Base-by-base conservation (phyloP, 2,329 filamentous ascomycete species). In the Aureobasidium uvarum region DNA sequence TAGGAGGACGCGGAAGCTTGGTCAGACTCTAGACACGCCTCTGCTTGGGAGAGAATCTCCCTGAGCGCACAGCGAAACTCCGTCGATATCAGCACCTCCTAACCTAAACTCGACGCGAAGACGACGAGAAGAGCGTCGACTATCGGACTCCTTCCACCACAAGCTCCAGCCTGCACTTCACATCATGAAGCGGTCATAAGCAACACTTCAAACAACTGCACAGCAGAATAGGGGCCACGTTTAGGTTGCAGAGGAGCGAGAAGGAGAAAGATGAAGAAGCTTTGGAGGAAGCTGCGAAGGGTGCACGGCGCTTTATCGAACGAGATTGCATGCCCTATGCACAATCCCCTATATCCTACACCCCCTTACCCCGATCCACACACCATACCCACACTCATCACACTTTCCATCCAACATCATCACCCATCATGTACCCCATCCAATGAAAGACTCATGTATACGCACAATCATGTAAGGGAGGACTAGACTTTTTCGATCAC, bases 401-500 rank as follows among this genome's bases (percentile, higher is more conserved):
- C 31, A 25, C 39, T 33, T 20, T 18, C 56, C 36, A 55, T 31
- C 56, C 58, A 43, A 23, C 23, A 62, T 52, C 43, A 60, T 48
- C 56, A 50, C 20, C 33, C 41, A 48, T 38, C 56, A 60, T 23
- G 28, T 36, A 48, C 31, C 54, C 52, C 13, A 59, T 43, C 38
- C 41, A 43, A 60, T 38, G 39, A 55, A 33, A 66, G 43, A 45
- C 13, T 62, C 50, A 66, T 66, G 64, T 66, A 66, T 55, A 62
- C 64, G 64, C 64, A 66, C 64, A 25, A 55, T 66, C 64, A 60
- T 66, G 64, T 66, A 66, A 66, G 56, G 56, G 50, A 52, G 50
- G 56, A 62, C 58, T 62, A 62, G 58, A 62, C 58, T 60, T 60
- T 31, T 41, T 56, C 31, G 36, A 16, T 20, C 25, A 16, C 23